Conservation (phyloP, 768 basidiomycete species). For the Rhodotorula babjevae region DNA sequence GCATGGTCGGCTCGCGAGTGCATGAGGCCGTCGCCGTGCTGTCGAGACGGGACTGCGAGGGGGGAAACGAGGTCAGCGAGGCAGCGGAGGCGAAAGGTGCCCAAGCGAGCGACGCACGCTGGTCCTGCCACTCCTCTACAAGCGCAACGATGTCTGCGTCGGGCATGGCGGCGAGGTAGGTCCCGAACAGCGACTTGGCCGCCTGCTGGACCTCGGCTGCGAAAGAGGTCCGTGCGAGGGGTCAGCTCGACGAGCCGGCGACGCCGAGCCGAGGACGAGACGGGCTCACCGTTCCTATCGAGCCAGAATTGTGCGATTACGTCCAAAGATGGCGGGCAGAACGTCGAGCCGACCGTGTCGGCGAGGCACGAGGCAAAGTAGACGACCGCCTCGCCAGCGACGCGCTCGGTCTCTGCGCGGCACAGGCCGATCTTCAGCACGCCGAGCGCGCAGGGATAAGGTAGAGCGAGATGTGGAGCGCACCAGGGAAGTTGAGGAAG, state of each 20-base stretch:
- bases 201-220: slow-evolving; percentile 71
- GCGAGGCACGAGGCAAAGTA: slow-evolving; percentile 74
- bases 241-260: too few species aligned
- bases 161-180: slow-evolving; percentile 61
- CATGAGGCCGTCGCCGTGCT: not conserved
- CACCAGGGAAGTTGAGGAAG: slow-evolving; percentile 70
- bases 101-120: not conserved
- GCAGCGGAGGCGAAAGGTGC: too few species aligned
- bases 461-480: slow-evolving; percentile 8
- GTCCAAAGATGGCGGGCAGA: slow-evolving; percentile 64
- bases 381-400: slow-evolving; percentile 66
- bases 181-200: slow-evolving; percentile 71
- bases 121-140: slow-evolving; percentile 16
- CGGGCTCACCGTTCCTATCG: slow-evolving; percentile 60
- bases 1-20: slow-evolving; percentile 60
- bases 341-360: slow-evolving; percentile 58
- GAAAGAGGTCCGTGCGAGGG: not conserved
- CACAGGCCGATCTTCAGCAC: not conserved
- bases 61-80: not conserved
- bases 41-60: slow-evolving; percentile 16
- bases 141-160: slow-evolving; percentile 60
- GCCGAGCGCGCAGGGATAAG: not conserved
- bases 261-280: too few species aligned
- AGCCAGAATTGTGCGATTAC: slow-evolving; percentile 73
- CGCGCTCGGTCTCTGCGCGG: slow-evolving; percentile 60